phyloP scores from a whole-genome alignment of 257 asterid genomes.

The Avicennia marina region DNA sequence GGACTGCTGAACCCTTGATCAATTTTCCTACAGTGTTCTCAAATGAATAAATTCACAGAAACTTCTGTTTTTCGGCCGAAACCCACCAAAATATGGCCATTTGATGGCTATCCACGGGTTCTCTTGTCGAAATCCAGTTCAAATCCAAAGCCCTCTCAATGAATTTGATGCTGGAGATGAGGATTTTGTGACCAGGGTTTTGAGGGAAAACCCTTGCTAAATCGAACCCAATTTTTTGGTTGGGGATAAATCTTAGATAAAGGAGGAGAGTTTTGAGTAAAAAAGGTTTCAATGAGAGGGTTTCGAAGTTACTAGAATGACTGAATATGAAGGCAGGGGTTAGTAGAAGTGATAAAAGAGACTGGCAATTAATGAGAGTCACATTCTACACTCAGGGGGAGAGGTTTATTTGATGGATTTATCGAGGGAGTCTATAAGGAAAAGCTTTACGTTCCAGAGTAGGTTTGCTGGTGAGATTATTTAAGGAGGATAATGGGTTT shows the following conservation, averaged over 20 bases:
- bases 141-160: conserved; percentile 33
- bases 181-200: conserved; percentile 83
- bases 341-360: conserved; percentile 22
- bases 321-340: conserved; percentile 57
- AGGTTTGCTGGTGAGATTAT: conserved; percentile 66
- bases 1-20: neutral
- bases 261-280: conserved; percentile 59
- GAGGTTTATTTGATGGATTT: conserved; percentile 82
- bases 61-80: conserved; percentile 16
- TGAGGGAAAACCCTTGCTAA: conserved; percentile 91
- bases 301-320: conserved; percentile 38
- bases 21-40: conserved; percentile 37
- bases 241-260: conserved; percentile 69
- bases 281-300: conserved; percentile 37
- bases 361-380: conserved; percentile 22
- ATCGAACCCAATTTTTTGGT: conserved; percentile 74
- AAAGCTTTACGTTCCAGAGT: conserved; percentile 92
- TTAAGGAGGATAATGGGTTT: conserved; percentile 54
- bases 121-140: conserved; percentile 37
- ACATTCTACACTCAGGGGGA: conserved; percentile 37
- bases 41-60: conserved; percentile 17
- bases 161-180: conserved; percentile 42
- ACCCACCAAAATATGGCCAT: conserved; percentile 27
- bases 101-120: conserved; percentile 30
- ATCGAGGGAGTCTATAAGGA: conserved; percentile 88